A percentile compares a stretch with the other conserved stretches of the same genome.
phyloP scores from a whole-genome alignment of 371 early-diverging fungal species.

The Rhizopus stolonifer region DNA sequence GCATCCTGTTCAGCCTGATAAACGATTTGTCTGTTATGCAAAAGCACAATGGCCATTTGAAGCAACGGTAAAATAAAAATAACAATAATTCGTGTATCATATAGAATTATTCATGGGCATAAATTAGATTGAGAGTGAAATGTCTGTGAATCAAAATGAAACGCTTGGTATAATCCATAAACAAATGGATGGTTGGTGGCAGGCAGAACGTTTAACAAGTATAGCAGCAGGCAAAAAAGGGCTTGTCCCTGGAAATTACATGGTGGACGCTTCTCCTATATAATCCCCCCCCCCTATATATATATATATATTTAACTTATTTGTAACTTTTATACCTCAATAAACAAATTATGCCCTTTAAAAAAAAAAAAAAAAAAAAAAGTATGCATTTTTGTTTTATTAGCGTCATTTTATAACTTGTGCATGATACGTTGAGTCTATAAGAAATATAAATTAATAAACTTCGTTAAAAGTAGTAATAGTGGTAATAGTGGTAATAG shows the following conservation, averaged over 20 bases:
- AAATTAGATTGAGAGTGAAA: constrained; percentile 42
- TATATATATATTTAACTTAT: neutral
- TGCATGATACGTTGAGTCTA: too few species aligned
- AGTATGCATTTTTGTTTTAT: too few species aligned
- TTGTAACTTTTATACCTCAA: too few species aligned
- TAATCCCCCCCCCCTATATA: neutral
- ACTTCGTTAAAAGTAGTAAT: too few species aligned
- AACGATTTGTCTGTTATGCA: constrained; percentile 13
- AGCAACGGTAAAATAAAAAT: constrained; percentile 24
- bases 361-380: too few species aligned
- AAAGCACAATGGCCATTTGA: constrained; percentile 37
- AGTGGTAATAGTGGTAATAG: too few species aligned
- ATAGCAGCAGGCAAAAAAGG: constrained; percentile 30
- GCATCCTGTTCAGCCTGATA: neutral
- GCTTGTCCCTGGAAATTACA: constrained; percentile 51
- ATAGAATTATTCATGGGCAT: too few species aligned
- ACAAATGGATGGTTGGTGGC: constrained; percentile 56
- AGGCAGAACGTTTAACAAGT: constrained; percentile 34
- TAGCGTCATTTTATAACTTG: too few species aligned
- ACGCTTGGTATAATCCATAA: constrained; percentile 35
- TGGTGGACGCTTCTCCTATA: constrained; percentile 13
- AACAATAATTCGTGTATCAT: neutral
- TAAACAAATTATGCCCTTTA: too few species aligned
- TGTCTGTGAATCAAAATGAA: constrained; percentile 42
- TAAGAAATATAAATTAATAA: neutral